phyloP scores from a whole-genome alignment of 331 rosid species.

The Pyrus hybrid region DNA sequence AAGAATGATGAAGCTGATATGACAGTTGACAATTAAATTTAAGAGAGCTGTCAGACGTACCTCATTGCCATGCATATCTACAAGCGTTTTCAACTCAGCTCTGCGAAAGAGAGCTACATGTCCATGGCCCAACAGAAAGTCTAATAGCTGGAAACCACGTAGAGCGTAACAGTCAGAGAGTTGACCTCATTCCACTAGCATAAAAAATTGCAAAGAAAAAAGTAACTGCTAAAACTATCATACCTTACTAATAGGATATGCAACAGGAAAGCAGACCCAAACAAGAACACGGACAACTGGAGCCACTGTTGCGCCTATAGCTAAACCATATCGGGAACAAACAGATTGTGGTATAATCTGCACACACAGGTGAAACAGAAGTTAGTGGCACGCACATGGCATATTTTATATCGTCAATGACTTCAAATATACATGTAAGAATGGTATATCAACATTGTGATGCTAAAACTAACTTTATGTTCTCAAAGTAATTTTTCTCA shows the following conservation, averaged over 20 bases:
- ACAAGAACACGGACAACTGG: conserved; percentile 85
- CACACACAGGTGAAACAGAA: conserved; percentile 6
- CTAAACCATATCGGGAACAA: conserved; percentile 83
- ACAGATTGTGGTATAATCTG: conserved; percentile 93
- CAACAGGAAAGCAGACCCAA: conserved; percentile 75
- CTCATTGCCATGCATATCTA: conserved; percentile 93
- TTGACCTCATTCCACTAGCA: not conserved
- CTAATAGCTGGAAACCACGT: conserved; percentile 52
- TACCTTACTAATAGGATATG: conserved; percentile 97
- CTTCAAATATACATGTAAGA: not conserved
- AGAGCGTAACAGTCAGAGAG: not conserved
- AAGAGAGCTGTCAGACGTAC: conserved; percentile 25
- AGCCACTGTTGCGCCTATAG: conserved; percentile 75
- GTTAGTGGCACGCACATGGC: conserved; percentile 9
- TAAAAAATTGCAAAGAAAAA: not conserved
- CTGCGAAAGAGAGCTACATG: conserved; percentile 79
- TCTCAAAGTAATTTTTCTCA: not conserved
- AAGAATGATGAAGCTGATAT: not conserved
- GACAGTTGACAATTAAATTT: not conserved
- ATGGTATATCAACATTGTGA: not conserved
- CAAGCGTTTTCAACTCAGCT: conserved; percentile 97
- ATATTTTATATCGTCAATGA: not conserved
- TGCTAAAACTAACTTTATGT: not conserved
- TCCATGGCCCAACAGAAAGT: conserved; percentile 69
- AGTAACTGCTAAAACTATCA: conserved; percentile 1